Evolutionary conservation across 2,329 filamentous ascomycete species (phyloP).

Genomic region (Aspergillus fijiensis): DNA sequence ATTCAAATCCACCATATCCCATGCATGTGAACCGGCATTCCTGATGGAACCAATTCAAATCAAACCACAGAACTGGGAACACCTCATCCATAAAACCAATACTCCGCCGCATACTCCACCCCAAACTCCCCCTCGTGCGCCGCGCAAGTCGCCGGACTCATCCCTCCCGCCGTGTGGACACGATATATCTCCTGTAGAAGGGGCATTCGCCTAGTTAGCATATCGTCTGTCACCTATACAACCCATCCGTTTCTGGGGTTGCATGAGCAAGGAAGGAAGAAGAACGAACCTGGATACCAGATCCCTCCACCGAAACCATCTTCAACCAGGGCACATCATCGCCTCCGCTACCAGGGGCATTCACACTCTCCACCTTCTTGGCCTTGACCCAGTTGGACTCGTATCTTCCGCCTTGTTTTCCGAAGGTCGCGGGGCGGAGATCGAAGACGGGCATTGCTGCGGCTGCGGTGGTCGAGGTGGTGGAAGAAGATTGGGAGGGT

Average conservation of each 20-base stretch:
- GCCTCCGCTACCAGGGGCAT: constrained; percentile 23
- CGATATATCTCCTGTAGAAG: constrained; percentile 41
- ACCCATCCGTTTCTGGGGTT: constrained; percentile 9
- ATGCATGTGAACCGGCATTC: no score
- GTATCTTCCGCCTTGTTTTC: not conserved
- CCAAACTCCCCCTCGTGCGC: constrained; percentile 31
- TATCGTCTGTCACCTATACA: no score
- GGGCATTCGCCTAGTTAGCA: no score
- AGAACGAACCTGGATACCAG: constrained; percentile 31
- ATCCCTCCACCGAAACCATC: constrained; percentile 27
- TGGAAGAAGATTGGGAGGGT: no score
- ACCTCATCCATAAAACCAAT: constrained; percentile 43
- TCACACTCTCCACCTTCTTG: constrained; percentile 28
- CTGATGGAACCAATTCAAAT: no score
- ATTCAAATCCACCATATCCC: no score
- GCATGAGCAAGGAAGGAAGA: not conserved
- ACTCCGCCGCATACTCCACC: constrained; percentile 44
- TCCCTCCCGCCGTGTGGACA: constrained; percentile 39
- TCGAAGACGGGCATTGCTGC: constrained; percentile 32
- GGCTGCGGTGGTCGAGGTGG: no score
- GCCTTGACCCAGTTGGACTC: constrained; percentile 26
- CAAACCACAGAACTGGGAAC: no score
- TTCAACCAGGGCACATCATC: constrained; percentile 39
- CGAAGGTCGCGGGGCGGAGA: constrained; percentile 23
- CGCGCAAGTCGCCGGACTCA: constrained; percentile 35